Base-by-base conservation (phyloP, 768 basidiomycete species). In the Boletus tylopilopsis region DNA sequence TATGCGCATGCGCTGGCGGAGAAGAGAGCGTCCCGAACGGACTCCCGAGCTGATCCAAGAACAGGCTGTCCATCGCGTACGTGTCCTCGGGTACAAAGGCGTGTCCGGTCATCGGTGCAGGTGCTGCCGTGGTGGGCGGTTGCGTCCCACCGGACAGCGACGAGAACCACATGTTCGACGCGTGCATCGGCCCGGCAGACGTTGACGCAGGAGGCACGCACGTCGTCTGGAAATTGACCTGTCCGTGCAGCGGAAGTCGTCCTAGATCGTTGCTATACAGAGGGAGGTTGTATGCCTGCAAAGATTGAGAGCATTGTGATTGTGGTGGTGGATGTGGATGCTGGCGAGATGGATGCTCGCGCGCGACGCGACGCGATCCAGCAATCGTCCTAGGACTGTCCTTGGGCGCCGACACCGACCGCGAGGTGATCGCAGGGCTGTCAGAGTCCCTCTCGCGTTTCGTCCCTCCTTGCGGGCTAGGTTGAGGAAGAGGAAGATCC, bases 391-490 rank as follows among this genome's bases (percentile, higher is more conserved):
- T 60, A 10, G 58, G 47, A 16, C 41, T 40, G 1, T 63, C 67
- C 25, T 52, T 42, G 33, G 49, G 27, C 23, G 24, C 16, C 3
- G 60, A 50, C 18, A 36, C 2, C 1, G 56, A 15, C 1, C 48
- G 50, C 15, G 45, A 23, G 29, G 55, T 15, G 10, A 59, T 47
- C 0, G 55, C 40, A 4, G 80, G 74, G 53, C 73, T 76, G 46
- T 84, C 82, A 2, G 77, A 69, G 47, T 80, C 81, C 33, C 85
- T 72, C 41, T 82, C 83, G 16, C 87, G 82, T 51, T 89, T 88
- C 54, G 78, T 74, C 15, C 65, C 73, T 5, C 75, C 68, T 0
- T 67, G 59, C 5, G 82, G 80, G 44, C 77, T 80, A 0, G 74
- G 60, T 42, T 77, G 73, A 2, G 86, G 86, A 6, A 87, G 71